Evolutionary conservation across 2,329 filamentous ascomycete species (phyloP), one percentile per base, ranked within the genome.

Genomic region (Stachybotrys chlorohalonatus): DNA sequence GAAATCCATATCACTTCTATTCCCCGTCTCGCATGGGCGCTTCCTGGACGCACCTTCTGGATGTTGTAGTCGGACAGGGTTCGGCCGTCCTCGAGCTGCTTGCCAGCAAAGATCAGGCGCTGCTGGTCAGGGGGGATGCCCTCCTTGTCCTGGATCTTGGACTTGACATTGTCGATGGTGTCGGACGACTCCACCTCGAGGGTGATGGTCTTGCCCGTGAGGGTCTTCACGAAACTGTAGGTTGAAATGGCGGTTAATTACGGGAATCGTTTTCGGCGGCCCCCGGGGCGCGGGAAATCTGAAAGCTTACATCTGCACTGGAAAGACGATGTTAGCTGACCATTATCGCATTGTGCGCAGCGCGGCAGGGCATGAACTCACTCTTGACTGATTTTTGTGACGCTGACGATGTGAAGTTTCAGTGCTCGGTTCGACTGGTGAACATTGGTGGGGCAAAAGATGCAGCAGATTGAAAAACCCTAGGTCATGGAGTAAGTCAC

Each of bases 151-250:
- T 96, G 93, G 78, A 97, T 96, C 89, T 96, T 96, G 82, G 86
- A 87, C 87, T 97, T 97, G 79, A 97, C 93, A 86, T 96, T 97
- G 86, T 97, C 93, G 82, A 97, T 97, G 71, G 93, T 96, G 80
- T 97, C 93, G 73, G 86, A 90, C 72, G 91, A 96, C 87, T 96
- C 93, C 76, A 96, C 92, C 87, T 97, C 93, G 71, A 96, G 88
- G 79, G 94, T 97, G 84, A 97, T 96, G 78, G 93, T 97, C 90
- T 97, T 97, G 81, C 94, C 93, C 84, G 93, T 96, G 74, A 96
- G 90, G 85, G 93, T 96, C 88, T 96, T 97, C 82, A 97, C 93
- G 88, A 97, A 97, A 87, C 90, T 95, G 79, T 53, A 57, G 49
- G 49, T 55, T 56, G 58, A 65, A 4, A 24, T 55, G 57, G 50